Percentiles rank a stretch among this genome's conserved stretches.
Conservation (phyloP, 1,284 basidiomycete species). For the Leccinum angustisporum region DNA sequence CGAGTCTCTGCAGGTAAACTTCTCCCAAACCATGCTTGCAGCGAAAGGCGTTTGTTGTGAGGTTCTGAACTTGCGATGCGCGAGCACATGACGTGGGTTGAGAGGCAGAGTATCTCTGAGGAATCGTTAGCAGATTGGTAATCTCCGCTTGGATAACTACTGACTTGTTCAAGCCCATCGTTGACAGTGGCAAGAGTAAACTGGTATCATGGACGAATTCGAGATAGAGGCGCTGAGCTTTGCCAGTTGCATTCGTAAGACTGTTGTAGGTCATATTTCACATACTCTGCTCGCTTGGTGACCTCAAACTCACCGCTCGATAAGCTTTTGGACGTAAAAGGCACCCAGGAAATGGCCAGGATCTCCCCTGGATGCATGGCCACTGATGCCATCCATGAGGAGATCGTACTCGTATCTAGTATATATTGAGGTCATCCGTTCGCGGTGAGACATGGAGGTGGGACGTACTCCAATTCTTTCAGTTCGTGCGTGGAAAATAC, state of each 20-base stretch:
- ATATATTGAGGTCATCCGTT: neutral
- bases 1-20: slow-evolving; percentile 40
- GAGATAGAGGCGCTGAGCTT: slow-evolving; percentile 39
- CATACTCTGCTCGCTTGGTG: neutral
- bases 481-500: slow-evolving; percentile 41
- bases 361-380: slow-evolving; percentile 40
- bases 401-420: slow-evolving; percentile 45
- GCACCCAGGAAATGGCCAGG: slow-evolving; percentile 45
- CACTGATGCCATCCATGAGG: slow-evolving; percentile 47
- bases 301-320: slow-evolving; percentile 36
- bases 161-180: slow-evolving; percentile 43
- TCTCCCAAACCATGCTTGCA: slow-evolving; percentile 49
- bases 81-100: slow-evolving; percentile 28
- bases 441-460: neutral
- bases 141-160: neutral
- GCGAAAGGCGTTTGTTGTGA: slow-evolving; percentile 46
- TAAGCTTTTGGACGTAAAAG: slow-evolving; percentile 43
- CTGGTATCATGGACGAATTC: slow-evolving; percentile 53
- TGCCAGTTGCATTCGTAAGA: slow-evolving; percentile 39
- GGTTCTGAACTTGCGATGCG: slow-evolving; percentile 41
- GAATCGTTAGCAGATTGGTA: neutral
- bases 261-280: slow-evolving; percentile 20
- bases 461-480: slow-evolving; percentile 39
- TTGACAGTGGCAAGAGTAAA: slow-evolving; percentile 46
- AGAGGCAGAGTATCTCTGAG: slow-evolving; percentile 37